Percentiles rank a stretch among this genome's conserved stretches.
Conservation (phyloP, 768 basidiomycete genomes). For the Mycena filopes region DNA sequence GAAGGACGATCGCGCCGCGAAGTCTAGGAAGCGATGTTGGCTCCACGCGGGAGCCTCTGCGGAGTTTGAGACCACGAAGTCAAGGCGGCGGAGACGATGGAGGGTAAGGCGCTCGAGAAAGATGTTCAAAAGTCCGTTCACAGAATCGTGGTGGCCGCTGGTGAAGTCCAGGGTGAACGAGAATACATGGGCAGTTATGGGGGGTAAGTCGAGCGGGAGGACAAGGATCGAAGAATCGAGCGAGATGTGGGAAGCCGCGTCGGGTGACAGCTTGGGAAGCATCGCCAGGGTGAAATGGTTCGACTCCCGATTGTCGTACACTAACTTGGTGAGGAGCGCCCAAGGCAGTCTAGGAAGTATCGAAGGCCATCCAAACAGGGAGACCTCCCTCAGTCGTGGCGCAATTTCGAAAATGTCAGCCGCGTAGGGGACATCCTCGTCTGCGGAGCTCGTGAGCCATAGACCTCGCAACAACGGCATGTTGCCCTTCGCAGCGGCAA, state of each 20-base stretch:
- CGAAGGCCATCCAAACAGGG: background rate
- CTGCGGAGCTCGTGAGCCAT: background rate
- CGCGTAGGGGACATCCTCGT: background rate
- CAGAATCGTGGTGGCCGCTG: too few relatives aligned
- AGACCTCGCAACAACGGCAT: slow-evolving; percentile 4
- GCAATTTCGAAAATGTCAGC: slow-evolving; percentile 6
- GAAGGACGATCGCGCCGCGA: too few relatives aligned
- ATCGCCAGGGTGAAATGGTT: background rate
- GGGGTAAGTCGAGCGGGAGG: background rate
- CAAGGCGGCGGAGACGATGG: too few relatives aligned
- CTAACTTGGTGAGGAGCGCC: background rate
- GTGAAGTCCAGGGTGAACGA: background rate
- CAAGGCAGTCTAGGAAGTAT: background rate
- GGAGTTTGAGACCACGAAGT: too few relatives aligned
- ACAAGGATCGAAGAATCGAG: background rate
- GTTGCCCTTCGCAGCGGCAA: background rate
- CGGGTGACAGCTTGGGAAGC: background rate
- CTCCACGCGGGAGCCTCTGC: too few relatives aligned
- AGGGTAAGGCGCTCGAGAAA: too few relatives aligned
- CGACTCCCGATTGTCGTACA: background rate
- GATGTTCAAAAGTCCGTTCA: too few relatives aligned
- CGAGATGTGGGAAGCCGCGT: background rate
- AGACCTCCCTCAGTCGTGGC: background rate
- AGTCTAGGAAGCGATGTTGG: too few relatives aligned
- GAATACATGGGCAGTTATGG: background rate